Evolutionary conservation across 2,329 filamentous ascomycete species (phyloP).

Genomic region (Pseudofabraea citricarpa): DNA sequence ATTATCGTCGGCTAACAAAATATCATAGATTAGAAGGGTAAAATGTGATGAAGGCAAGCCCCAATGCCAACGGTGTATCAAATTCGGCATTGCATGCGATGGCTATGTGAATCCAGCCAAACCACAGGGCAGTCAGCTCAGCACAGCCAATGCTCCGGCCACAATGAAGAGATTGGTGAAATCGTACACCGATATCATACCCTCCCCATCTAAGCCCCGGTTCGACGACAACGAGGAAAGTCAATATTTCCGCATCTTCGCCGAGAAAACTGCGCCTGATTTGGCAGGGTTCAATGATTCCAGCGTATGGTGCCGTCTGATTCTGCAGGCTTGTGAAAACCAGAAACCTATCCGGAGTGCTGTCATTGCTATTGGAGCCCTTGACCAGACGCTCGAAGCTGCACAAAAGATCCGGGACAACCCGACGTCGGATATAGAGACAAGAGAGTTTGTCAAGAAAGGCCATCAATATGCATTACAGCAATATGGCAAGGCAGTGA

Average conservation of each 20-base stretch:
- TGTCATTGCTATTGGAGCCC: constrained; percentile 58
- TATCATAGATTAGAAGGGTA: neutral
- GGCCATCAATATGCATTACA: neutral
- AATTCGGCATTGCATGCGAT: neutral
- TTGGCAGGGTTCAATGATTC: constrained; percentile 56
- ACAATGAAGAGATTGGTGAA: too few relatives aligned
- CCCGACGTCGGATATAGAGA: neutral
- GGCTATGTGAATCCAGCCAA: neutral
- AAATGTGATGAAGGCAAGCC: neutral
- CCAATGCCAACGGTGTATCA: neutral
- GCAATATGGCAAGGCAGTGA: neutral
- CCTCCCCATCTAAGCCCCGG: neutral
- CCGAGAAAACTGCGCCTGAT: neutral
- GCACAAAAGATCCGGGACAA: neutral
- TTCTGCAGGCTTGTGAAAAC: constrained; percentile 56
- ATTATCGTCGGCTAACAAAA: neutral
- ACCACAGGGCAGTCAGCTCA: neutral
- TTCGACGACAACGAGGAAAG: neutral
- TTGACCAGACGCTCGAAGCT: constrained; percentile 57
- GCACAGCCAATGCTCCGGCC: too few relatives aligned
- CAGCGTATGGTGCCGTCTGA: constrained; percentile 55
- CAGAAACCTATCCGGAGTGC: constrained; percentile 56
- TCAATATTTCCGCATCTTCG: neutral
- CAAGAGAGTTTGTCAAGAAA: neutral
- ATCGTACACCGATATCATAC: too few relatives aligned